phyloP scores from a whole-genome alignment of 129 eudicot species.

The Cynara cardunculus region DNA sequence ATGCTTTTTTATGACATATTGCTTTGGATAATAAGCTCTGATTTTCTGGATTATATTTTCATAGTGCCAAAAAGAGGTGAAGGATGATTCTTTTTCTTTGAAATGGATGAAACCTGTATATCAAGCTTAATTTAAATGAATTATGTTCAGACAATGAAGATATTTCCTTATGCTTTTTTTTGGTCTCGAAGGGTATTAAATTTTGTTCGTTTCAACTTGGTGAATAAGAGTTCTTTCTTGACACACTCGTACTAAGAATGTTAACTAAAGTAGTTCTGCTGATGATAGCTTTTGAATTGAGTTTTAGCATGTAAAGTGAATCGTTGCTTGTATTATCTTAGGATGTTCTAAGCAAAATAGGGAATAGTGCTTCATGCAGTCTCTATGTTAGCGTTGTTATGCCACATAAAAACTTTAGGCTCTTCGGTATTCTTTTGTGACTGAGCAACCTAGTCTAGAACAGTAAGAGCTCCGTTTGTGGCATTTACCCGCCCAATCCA shows the following conservation, averaged over 20 bases:
- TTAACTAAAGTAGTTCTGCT: neutral
- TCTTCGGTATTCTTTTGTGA: too few relatives aligned
- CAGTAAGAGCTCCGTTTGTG: too few relatives aligned
- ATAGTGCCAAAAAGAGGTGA: neutral
- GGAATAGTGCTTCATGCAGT: neutral
- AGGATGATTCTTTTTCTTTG: neutral
- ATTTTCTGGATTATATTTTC: neutral
- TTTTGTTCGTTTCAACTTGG: neutral
- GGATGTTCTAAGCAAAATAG: neutral
- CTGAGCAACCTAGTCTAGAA: too few relatives aligned
- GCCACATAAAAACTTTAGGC: neutral
- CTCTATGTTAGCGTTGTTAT: neutral
- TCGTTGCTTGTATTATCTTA: neutral
- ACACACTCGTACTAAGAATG: neutral
- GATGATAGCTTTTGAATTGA: neutral
- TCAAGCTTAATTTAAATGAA: neutral
- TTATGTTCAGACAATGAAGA: neutral
- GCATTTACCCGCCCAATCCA: too few relatives aligned
- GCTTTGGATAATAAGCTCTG: neutral
- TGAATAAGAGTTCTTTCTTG: neutral
- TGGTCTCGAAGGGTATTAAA: neutral
- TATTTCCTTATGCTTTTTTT: neutral
- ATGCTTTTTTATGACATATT: slow-evolving; percentile 7
- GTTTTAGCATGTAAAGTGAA: slow-evolving; percentile 1
- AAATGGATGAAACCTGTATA: neutral